Base-by-base conservation (phyloP, 495 filamentous ascomycete genomes). In the Penicillium daleae region DNA sequence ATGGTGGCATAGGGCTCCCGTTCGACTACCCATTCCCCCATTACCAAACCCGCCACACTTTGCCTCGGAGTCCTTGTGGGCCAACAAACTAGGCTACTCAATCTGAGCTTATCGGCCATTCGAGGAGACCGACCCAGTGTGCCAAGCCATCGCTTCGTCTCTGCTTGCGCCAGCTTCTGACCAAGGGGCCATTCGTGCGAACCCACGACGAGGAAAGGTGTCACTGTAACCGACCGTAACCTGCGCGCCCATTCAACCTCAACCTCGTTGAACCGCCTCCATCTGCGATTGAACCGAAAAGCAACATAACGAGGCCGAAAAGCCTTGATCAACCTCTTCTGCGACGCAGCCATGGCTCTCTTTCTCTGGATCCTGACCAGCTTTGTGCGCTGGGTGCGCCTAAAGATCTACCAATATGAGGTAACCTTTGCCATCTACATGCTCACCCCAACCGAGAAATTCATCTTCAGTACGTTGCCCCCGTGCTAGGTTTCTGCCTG, bases 381-480 rank as follows among this genome's bases (percentile, higher is more conserved):
- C 44, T 67, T 89, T 15, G 68, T 88, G 40, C 82, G 84, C 58
- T 89, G 88, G 84, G 78, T 93, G 57, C 87, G 88, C 70, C 81
- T 90, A 60, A 94, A 94, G 78, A 84, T 87, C 60, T 94, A 94
- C 74, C 90, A 94, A 74, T 93, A 92, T 74, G 90, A 93, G 72
- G 91, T 93, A 66, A 92, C 91, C 5, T 91, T 92, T 73, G 85
- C 89, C 48, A 80, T 93, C 24, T 94, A 94, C 80, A 94, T 94
- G 90, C 83, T 94, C 35, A 93, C 90, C 13, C 86, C 89, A 5
- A 90, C 87, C 6, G 90, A 94, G 76, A 92, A 91, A 65, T 87
- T 93, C 77, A 89, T 94, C 71, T 91, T 94, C 80, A 93, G 89
- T 92, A 85, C 46, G 86, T 26, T 10, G 17, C 5, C 24, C 27